A percentile compares a stretch with the other conserved stretches of the same genome.
phyloP scores from a whole-genome alignment of 371 early-diverging fungal genomes.

The Vavraia culicis region DNA sequence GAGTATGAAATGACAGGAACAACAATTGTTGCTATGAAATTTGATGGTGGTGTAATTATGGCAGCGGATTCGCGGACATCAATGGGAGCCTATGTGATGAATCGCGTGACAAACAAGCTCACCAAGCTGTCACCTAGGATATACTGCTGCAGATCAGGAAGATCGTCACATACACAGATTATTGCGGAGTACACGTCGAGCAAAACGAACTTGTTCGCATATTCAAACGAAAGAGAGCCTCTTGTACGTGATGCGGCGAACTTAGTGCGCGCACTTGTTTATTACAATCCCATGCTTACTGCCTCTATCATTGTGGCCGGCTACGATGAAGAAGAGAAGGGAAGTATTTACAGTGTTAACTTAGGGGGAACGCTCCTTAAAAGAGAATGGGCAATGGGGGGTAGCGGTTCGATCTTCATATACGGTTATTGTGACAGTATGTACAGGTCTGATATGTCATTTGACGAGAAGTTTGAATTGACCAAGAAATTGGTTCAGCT shows the following conservation, averaged over 20 bases:
- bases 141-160: conserved; percentile 86
- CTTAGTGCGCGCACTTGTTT: conserved; percentile 72
- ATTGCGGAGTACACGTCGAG: conserved; percentile 77
- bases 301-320: conserved; percentile 98
- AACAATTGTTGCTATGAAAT: conserved; percentile 91
- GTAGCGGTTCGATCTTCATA: conserved; percentile 82
- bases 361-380: conserved; percentile 76
- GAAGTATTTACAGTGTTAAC: conserved; percentile 58
- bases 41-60: conserved; percentile 74
- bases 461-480: conserved; percentile 71
- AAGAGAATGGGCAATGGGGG: conserved; percentile 78
- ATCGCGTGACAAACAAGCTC: conserved; percentile 81
- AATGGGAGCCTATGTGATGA: conserved; percentile 72
- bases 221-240: conserved; percentile 57
- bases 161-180: conserved; percentile 94
- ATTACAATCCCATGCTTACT: conserved; percentile 59
- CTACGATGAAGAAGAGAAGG: conserved; percentile 63
- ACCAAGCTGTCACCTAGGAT: conserved; percentile 76
- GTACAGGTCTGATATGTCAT: conserved; percentile 60
- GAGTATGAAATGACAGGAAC: conserved; percentile 47
- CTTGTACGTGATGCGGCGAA: conserved; percentile 69
- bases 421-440: conserved; percentile 83
- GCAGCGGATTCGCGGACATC: conserved; percentile 94
- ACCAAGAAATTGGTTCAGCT: conserved; percentile 66
- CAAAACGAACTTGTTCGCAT: conserved; percentile 44